Conservation (phyloP, 495 filamentous ascomycete species). For the Aspergillus cavernicola region DNA sequence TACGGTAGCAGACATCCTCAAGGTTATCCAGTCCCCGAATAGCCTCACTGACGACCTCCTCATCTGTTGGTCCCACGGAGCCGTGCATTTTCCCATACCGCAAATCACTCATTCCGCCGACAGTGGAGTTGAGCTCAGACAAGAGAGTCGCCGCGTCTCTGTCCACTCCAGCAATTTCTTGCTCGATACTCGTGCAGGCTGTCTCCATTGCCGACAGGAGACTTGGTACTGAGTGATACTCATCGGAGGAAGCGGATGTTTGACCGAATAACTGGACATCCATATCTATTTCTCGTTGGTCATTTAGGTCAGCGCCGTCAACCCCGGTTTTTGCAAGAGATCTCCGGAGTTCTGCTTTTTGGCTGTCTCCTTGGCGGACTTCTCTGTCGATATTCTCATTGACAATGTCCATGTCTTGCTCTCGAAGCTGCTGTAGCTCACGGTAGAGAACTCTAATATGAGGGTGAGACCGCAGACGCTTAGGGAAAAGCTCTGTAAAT, state of each 20-base stretch:
- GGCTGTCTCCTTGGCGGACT: slow-evolving; percentile 56
- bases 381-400: slow-evolving; percentile 65
- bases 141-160: slow-evolving; percentile 59
- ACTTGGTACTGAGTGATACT: slow-evolving; percentile 58
- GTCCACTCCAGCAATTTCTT: slow-evolving; percentile 60
- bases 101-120: slow-evolving; percentile 75
- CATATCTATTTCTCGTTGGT: slow-evolving; percentile 67
- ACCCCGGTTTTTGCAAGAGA: slow-evolving; percentile 50
- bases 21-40: slow-evolving; percentile 52
- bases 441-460: slow-evolving; percentile 73
- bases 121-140: slow-evolving; percentile 55
- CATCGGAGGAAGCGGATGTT: slow-evolving; percentile 30
- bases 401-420: slow-evolving; percentile 63
- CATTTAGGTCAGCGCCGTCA: slow-evolving; percentile 49
- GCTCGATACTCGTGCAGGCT: slow-evolving; percentile 62
- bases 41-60: slow-evolving; percentile 59
- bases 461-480: slow-evolving; percentile 61
- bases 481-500: slow-evolving; percentile 75
- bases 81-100: slow-evolving; percentile 74
- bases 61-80: slow-evolving; percentile 44
- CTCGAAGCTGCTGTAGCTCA: slow-evolving; percentile 69
- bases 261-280: slow-evolving; percentile 70
- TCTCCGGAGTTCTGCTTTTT: slow-evolving; percentile 58
- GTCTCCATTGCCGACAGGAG: slow-evolving; percentile 65
- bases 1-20: slow-evolving; percentile 56